Conservation (phyloP, 148 eudicot species). For the Mesembryanthemum crystallinum region DNA sequence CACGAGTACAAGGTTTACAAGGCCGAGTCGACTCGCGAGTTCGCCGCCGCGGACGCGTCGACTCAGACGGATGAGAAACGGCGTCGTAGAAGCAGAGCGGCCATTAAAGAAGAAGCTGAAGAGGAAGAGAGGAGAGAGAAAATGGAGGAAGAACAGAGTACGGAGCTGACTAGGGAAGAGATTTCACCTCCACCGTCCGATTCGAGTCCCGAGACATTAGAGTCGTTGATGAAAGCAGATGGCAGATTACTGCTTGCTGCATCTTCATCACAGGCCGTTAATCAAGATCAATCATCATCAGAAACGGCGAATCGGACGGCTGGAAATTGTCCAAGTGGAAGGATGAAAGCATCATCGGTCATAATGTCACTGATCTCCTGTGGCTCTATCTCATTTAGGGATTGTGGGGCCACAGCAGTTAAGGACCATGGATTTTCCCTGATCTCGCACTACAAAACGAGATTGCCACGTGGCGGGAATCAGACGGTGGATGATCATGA, state of each 20-base stretch:
- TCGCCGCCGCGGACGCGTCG: slow-evolving; percentile 73
- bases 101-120: slow-evolving; percentile 28
- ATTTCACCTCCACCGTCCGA: slow-evolving; percentile 96
- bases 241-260: slow-evolving; percentile 33
- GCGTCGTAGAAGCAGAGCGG: slow-evolving; percentile 40
- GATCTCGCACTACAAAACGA: slow-evolving; percentile 52
- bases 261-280: slow-evolving; percentile 6
- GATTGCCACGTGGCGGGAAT: slow-evolving; percentile 67
- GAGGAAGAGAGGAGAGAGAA: slow-evolving; percentile 15
- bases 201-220: slow-evolving; percentile 87
- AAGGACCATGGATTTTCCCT: slow-evolving; percentile 54
- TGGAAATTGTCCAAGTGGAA: slow-evolving; percentile 44
- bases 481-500: slow-evolving; percentile 29
- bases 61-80: slow-evolving; percentile 86
- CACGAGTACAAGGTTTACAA: slow-evolving; percentile 78
- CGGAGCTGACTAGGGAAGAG: slow-evolving; percentile 57
- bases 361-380: slow-evolving; percentile 79
- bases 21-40: slow-evolving; percentile 40
- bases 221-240: slow-evolving; percentile 74
- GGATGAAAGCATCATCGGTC: slow-evolving; percentile 63
- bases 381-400: slow-evolving; percentile 75
- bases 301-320: slow-evolving; percentile 32
- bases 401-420: slow-evolving; percentile 49
- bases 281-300: slow-evolving; percentile 5
- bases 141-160: slow-evolving; percentile 21